Conservation (phyloP, 2,329 filamentous ascomycete species). For the Ophiostoma sp. region DNA sequence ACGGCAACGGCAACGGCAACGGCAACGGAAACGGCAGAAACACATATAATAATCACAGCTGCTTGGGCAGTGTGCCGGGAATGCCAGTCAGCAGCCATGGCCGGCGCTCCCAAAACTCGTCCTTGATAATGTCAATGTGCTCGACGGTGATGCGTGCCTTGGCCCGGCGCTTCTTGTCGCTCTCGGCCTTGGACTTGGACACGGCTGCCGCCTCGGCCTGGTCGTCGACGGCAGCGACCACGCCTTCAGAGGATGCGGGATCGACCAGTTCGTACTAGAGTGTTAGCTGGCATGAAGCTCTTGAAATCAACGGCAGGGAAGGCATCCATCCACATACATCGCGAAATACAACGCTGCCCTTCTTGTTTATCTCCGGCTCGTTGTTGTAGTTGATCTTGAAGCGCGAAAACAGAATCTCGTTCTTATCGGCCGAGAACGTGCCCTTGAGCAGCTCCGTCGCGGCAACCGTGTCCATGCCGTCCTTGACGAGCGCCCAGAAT, state of each 20-base stretch:
- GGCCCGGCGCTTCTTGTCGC: conserved; percentile 69
- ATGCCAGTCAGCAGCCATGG: conserved; percentile 78
- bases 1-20: neutral
- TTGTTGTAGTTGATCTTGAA: conserved; percentile 98
- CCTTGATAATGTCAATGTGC: conserved; percentile 90
- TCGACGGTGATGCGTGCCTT: conserved; percentile 79
- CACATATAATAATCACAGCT: conserved; percentile 30
- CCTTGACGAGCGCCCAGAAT: conserved; percentile 86
- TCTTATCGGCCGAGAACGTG: conserved; percentile 80
- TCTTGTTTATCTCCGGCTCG: conserved; percentile 85
- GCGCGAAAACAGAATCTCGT: conserved; percentile 84
- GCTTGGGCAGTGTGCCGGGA: conserved; percentile 64
- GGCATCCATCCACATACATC: conserved; percentile 50
- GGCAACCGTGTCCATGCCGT: conserved; percentile 54
- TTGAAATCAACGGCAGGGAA: neutral
- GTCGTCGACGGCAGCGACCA: conserved; percentile 45
- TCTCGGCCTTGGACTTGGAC: conserved; percentile 78
- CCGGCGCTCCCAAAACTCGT: conserved; percentile 84
- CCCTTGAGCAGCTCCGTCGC: conserved; percentile 80
- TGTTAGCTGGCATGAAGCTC: neutral
- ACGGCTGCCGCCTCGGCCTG: conserved; percentile 51
- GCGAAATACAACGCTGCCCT: conserved; percentile 84
- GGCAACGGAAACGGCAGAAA: too few relatives aligned
- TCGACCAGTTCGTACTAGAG: conserved; percentile 67
- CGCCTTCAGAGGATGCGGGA: conserved; percentile 44